Conservation (phyloP, 2,329 filamentous ascomycete genomes). For the Aspergillus sp. region DNA sequence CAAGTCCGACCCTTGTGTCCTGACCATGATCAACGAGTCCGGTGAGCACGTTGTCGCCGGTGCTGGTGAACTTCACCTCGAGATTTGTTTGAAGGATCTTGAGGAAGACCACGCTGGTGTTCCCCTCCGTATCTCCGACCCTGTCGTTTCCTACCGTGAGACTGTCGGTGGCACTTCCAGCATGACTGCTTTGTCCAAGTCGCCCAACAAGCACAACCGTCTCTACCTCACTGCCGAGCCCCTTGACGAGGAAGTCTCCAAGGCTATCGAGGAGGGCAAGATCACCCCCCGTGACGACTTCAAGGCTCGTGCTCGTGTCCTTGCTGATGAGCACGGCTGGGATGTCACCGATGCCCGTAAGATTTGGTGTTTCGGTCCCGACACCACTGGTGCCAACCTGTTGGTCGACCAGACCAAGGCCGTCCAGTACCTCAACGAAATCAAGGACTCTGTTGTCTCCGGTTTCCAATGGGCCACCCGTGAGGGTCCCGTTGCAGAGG, state of each 20-base stretch:
- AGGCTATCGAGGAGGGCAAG: constrained; percentile 88
- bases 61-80: constrained; percentile 98
- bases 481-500: constrained; percentile 96
- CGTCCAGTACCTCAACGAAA: constrained; percentile 99
- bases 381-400: constrained; percentile 97
- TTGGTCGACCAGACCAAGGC: constrained; percentile 99
- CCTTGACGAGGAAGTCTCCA: constrained; percentile 85
- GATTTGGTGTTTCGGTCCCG: constrained; percentile 99
- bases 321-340: constrained; percentile 97
- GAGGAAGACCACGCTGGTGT: constrained; percentile 99
- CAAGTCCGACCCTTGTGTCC: constrained; percentile 98
- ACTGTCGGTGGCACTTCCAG: constrained; percentile 80
- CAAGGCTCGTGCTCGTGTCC: constrained; percentile 94
- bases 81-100: constrained; percentile 99
- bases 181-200: constrained; percentile 98
- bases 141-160: constrained; percentile 98
- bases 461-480: constrained; percentile 99
- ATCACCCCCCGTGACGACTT: constrained; percentile 95
- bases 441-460: constrained; percentile 99
- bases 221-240: constrained; percentile 93
- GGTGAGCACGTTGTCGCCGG: constrained; percentile 99
- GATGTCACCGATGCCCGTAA: constrained; percentile 99
- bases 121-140: constrained; percentile 95
- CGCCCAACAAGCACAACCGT: constrained; percentile 99
- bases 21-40: constrained; percentile 84